A percentile compares a stretch with the other conserved stretches of the same genome.
These are phyloP conservation scores for Xylariaceae sp. DNA, from an alignment of 2,329 filamentous ascomycete species.

Conservation along the genomic window DNA sequence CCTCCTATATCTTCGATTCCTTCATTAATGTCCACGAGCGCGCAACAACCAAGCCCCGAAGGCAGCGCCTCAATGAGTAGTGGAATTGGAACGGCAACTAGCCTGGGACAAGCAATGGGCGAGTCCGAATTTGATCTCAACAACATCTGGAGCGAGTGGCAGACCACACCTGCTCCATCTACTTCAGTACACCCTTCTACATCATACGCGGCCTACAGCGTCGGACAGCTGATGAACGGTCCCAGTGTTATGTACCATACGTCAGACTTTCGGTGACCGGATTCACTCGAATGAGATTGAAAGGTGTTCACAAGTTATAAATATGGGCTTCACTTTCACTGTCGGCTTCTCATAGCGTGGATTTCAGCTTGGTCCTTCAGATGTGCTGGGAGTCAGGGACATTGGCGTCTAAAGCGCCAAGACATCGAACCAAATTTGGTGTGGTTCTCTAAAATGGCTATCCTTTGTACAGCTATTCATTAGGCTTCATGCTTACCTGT, in stretches of 20 bases:
- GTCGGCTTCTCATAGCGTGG: too few relatives aligned
- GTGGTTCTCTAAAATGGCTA: background rate
- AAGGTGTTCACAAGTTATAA: background rate
- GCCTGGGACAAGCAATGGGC: constrained; percentile 25
- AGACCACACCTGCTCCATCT: background rate
- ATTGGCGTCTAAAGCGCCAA: background rate
- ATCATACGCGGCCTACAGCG: background rate
- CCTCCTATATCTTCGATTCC: constrained; percentile 15
- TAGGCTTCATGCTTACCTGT: too few relatives aligned
- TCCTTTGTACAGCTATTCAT: too few relatives aligned
- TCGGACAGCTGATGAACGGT: background rate
- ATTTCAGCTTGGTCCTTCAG: too few relatives aligned
- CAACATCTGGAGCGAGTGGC: constrained; percentile 16
- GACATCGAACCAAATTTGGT: background rate
- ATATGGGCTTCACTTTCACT: too few relatives aligned
- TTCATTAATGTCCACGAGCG: constrained; percentile 23
- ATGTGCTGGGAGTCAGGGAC: background rate
- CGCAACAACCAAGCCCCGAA: constrained; percentile 33
- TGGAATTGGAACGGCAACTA: constrained; percentile 18
- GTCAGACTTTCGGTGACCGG: background rate
- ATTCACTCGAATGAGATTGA: background rate
- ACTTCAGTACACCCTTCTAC: background rate
- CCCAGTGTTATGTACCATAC: background rate
- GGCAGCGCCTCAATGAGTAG: constrained; percentile 27
- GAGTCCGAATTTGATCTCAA: constrained; percentile 26